Evolutionary conservation across 108 stramenopile species (phyloP).

Genomic region (Cyclotella atomus): DNA sequence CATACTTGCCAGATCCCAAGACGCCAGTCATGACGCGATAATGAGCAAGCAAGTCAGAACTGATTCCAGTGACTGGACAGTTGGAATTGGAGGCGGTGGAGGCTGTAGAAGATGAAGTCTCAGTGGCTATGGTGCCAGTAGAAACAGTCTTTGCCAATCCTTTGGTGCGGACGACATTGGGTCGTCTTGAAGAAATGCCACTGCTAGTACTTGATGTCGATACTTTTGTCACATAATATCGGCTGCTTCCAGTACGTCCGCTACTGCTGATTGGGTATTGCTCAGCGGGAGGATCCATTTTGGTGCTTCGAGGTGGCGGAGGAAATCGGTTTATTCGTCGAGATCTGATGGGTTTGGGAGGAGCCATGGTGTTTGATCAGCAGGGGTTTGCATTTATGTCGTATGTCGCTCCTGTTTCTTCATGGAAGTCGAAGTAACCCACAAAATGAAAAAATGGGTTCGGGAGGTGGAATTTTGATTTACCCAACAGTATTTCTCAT

Average conservation of each 20-base stretch:
- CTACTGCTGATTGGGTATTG: not conserved
- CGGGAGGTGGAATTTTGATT: too few species aligned
- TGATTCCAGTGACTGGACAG: slow-evolving; percentile 10
- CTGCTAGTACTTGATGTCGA: not conserved
- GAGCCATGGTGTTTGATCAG: not conserved
- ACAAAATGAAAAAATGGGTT: not conserved
- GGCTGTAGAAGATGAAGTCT: not conserved
- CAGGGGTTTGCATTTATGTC: not conserved
- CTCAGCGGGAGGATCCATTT: too few species aligned
- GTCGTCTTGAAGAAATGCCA: not conserved
- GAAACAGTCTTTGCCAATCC: not conserved
- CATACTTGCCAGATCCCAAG: slow-evolving; percentile 35
- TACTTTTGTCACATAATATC: not conserved
- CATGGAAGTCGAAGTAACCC: too few species aligned
- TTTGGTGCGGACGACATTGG: not conserved
- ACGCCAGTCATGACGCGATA: slow-evolving; percentile 13
- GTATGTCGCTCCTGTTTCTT: too few species aligned
- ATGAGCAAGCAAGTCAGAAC: slow-evolving; percentile 13
- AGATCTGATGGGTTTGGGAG: not conserved
- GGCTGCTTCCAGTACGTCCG: not conserved
- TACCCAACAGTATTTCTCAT: too few species aligned
- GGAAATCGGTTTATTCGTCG: not conserved
- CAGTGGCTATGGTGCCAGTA: not conserved
- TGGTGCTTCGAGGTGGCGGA: not conserved
- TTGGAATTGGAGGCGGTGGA: not conserved